Evolutionary conservation across 768 basidiomycete species (phyloP).

Genomic region (Tubosaeta sp.): DNA sequence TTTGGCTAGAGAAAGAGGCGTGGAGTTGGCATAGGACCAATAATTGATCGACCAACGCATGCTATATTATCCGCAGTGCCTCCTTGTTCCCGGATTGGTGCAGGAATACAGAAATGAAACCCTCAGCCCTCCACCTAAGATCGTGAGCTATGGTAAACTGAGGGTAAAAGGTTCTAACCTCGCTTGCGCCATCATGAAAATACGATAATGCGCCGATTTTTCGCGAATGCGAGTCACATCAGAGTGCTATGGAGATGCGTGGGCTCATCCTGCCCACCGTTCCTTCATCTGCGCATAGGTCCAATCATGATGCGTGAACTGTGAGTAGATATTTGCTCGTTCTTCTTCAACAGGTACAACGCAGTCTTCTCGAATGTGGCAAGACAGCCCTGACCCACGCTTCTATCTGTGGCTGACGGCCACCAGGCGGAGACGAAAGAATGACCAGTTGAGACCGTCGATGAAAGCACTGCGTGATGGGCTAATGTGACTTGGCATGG

Average conservation of each 20-base stretch:
- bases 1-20: neutral
- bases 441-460: neutral
- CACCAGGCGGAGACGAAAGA: neutral
- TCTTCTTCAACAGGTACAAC: neutral
- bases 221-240: neutral
- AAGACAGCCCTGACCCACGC: neutral
- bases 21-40: neutral
- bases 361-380: neutral
- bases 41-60: neutral
- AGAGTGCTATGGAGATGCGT: neutral
- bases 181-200: neutral
- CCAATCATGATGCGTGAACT: neutral
- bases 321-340: neutral
- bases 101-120: constrained; percentile 6
- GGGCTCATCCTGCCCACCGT: neutral
- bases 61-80: neutral
- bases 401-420: neutral
- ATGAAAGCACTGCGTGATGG: neutral
- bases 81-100: neutral
- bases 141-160: neutral
- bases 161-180: neutral
- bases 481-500: neutral
- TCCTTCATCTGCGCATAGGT: neutral
- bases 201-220: neutral
- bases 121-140: constrained; percentile 1